These are phyloP conservation scores for Trichosporon faecale DNA, from an alignment of 1,284 basidiomycete species.

Conservation along the genomic window DNA sequence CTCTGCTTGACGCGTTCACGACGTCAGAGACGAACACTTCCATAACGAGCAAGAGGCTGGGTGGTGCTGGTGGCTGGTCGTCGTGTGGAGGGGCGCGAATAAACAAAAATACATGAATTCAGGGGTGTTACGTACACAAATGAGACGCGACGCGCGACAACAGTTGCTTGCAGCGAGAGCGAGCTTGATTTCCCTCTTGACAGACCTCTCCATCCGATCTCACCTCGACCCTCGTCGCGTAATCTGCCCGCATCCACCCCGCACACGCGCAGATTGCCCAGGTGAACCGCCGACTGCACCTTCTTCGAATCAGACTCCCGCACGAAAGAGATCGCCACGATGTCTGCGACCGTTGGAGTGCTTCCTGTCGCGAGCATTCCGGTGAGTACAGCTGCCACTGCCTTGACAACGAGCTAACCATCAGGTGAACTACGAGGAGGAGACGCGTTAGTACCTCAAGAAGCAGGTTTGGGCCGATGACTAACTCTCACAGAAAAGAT, in stretches of 20 bases:
- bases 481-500: slow-evolving; percentile 38
- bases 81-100: neutral
- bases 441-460: slow-evolving; percentile 32
- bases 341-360: slow-evolving; percentile 31
- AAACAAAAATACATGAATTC: slow-evolving; percentile 10
- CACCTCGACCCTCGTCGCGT: neutral
- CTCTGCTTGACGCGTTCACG: too few relatives aligned
- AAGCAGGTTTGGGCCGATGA: neutral
- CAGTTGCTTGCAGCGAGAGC: neutral
- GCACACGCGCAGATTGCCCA: neutral
- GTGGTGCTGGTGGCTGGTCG: neutral
- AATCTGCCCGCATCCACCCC: neutral
- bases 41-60: neutral
- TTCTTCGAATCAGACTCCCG: neutral
- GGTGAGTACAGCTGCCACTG: slow-evolving; percentile 31
- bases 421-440: slow-evolving; percentile 49
- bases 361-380: slow-evolving; percentile 50
- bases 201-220: neutral
- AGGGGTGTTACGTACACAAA: slow-evolving; percentile 10
- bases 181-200: neutral
- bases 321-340: slow-evolving; percentile 16
- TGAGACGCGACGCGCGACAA: slow-evolving; percentile 8
- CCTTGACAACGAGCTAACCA: neutral
- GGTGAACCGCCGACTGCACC: neutral
- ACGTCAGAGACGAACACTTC: too few relatives aligned